phyloP scores from a whole-genome alignment of 306 rosid genomes.

The Abrus pulchellus region DNA sequence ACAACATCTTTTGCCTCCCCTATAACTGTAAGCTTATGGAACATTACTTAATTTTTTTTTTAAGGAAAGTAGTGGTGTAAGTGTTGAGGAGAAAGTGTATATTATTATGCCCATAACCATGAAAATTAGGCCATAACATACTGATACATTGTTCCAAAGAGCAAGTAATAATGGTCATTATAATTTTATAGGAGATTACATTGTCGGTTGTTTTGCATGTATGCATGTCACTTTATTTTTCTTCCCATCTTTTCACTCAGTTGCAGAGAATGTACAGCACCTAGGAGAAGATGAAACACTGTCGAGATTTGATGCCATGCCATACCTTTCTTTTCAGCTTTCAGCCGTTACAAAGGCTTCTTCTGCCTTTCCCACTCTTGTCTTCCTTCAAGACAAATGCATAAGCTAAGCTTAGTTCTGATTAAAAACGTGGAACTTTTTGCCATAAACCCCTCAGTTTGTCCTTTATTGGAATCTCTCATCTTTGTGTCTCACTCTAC shows the following conservation, averaged over 20 bases:
- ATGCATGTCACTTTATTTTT: constrained; percentile 53
- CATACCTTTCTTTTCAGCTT: constrained; percentile 52
- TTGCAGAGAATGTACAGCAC: constrained; percentile 56
- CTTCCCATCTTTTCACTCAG: constrained; percentile 56
- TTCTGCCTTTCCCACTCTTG: constrained; percentile 39
- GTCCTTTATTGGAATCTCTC: constrained; percentile 20
- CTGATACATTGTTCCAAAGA: constrained; percentile 27
- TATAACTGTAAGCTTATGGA: constrained; percentile 16
- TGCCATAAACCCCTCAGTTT: constrained; percentile 9
- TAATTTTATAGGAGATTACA: constrained; percentile 25
- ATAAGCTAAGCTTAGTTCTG: constrained; percentile 27
- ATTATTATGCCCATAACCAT: constrained; percentile 38
- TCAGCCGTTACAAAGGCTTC: constrained; percentile 49
- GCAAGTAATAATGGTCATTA: constrained; percentile 26
- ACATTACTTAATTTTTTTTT: neutral
- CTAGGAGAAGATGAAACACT: constrained; percentile 54
- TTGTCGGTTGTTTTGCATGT: constrained; percentile 47
- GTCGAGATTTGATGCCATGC: constrained; percentile 57
- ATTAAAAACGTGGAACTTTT: constrained; percentile 32
- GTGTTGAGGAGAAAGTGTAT: constrained; percentile 22
- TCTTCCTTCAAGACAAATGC: constrained; percentile 27
- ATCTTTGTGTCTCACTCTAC: neutral
- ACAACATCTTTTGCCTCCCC: constrained; percentile 18
- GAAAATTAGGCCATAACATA: constrained; percentile 17
- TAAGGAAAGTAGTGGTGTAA: constrained; percentile 13